phyloP scores from a whole-genome alignment of 2,329 filamentous ascomycete species.

The Ophiognomonia clavigignenti-juglandacearum region DNA sequence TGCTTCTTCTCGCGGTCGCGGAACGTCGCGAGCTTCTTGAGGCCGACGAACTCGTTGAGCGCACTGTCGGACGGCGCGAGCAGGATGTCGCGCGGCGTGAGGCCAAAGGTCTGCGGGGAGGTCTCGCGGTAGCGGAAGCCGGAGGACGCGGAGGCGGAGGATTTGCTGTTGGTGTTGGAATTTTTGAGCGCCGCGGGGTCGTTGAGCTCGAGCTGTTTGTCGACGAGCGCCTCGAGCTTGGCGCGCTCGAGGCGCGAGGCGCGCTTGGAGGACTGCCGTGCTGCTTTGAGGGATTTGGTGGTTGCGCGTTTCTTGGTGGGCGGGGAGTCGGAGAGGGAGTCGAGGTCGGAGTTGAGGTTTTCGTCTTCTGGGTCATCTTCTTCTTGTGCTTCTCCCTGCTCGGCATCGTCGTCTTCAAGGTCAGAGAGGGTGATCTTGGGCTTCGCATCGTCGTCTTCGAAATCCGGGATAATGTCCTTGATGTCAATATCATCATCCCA shows the following conservation, averaged over 20 bases:
- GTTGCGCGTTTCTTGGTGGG: constrained; percentile 55
- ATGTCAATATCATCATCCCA: constrained; percentile 99
- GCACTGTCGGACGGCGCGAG: constrained; percentile 78
- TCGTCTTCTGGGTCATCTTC: constrained; percentile 30
- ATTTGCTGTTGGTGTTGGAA: constrained; percentile 32
- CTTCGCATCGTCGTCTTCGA: constrained; percentile 58
- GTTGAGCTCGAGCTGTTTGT: constrained; percentile 73
- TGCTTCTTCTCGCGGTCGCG: constrained; percentile 84
- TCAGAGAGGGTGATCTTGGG: constrained; percentile 55
- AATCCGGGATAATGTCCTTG: constrained; percentile 83
- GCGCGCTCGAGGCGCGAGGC: constrained; percentile 75
- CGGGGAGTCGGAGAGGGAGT: constrained; percentile 28
- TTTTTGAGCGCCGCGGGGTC: constrained; percentile 53
- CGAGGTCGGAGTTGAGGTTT: constrained; percentile 33
- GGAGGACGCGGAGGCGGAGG: constrained; percentile 19
- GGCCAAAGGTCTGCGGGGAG: constrained; percentile 81
- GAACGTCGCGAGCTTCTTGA: constrained; percentile 93
- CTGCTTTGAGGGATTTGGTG: constrained; percentile 55
- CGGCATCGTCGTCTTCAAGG: constrained; percentile 37
- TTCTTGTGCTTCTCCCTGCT: constrained; percentile 27
- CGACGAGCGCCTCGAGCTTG: constrained; percentile 81
- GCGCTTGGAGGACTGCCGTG: constrained; percentile 56
- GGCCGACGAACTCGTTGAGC: constrained; percentile 83
- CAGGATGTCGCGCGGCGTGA: constrained; percentile 86
- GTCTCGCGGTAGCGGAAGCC: constrained; percentile 94